These are phyloP conservation scores for Saccharomyces hybrid DNA, from an alignment of 1,139 yeast genomes.

Conservation along the genomic window DNA sequence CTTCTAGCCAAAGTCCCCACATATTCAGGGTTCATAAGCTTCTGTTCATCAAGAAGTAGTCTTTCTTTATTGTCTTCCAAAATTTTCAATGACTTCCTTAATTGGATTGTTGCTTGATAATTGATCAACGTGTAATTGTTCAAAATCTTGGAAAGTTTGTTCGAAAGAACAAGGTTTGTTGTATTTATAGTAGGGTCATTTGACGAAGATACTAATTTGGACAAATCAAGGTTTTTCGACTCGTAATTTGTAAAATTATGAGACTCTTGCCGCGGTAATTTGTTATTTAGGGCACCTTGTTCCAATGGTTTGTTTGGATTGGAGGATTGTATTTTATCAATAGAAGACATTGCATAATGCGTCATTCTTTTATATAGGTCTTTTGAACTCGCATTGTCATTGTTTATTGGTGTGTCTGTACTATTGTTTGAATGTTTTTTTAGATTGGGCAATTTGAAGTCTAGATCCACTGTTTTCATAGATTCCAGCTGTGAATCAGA, in stretches of 20 bases:
- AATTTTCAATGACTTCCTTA: conserved; percentile 36
- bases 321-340: conserved; percentile 1
- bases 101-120: conserved; percentile 37
- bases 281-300: not conserved
- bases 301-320: not conserved
- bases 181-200: not conserved
- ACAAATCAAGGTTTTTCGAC: conserved; percentile 1
- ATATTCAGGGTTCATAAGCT: conserved; percentile 43
- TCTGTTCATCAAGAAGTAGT: conserved; percentile 31
- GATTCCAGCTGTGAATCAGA: conserved; percentile 8
- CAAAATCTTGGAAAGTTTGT: conserved; percentile 45
- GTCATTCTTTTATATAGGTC: conserved; percentile 7
- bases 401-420: not conserved
- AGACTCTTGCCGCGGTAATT: not conserved
- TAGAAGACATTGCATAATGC: conserved; percentile 7
- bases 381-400: not conserved
- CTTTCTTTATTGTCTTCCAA: conserved; percentile 38
- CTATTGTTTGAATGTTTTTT: not conserved
- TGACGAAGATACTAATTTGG: conserved; percentile 4
- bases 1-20: conserved; percentile 52
- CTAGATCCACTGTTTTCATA: conserved; percentile 7
- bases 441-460: not conserved
- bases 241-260: not conserved
- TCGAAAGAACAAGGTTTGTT: conserved; percentile 35
- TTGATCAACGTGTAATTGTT: conserved; percentile 44